Base-by-base conservation (phyloP, 2,329 filamentous ascomycete species). In the Trichoderma arundinaceum region DNA sequence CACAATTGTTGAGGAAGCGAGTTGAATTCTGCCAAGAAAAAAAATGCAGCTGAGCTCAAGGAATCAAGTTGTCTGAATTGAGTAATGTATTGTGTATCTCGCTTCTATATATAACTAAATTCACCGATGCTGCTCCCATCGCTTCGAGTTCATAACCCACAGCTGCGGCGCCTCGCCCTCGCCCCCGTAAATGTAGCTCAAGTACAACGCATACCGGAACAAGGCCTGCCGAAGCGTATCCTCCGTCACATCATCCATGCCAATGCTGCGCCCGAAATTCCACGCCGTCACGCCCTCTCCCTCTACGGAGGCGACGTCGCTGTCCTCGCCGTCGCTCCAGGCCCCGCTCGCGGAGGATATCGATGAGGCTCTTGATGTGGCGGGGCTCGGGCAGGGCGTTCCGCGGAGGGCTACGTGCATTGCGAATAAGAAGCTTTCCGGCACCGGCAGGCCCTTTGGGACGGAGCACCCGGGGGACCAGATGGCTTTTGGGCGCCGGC, bases 391-490 rank as follows among this genome's bases (percentile, higher is more conserved):
- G 71, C 73, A 73, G 12, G 72, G 72, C 13, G 65, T 62, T 6
- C 75, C 73, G 12, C 66, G 67, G 22, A 78, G 60, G 22, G 74
- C 74, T 15, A 70, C 65, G 68, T 71, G 73, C 32, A 76, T 66
- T 7, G 75, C 76, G 35, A 73, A 71, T 12, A 78, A 69, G 63
- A 78, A 78, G 51, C 74, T 74, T 44, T 72, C 69, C 9, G 72
- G 68, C 12, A 78, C 61, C 39, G 71, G 75, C 7, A 78, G 66
- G 13, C 68, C 66, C 13, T 59, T 60, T 4, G 76, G 76, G 13
- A 77, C 74, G 44, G 69, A 68, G 69, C 76, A 77, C n/a, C 69
- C 66, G n/a, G 76, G 76, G 17, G 76, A 78, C 76, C 76, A 78
- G 62, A 78, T 72, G 10, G 73, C 72, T 1, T 67, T 68, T 8